Percentiles rank a stretch among this genome's conserved stretches.
These are phyloP conservation scores for Iberis pinnata DNA, from an alignment of 345 rosid genomes.

Conservation along the genomic window DNA sequence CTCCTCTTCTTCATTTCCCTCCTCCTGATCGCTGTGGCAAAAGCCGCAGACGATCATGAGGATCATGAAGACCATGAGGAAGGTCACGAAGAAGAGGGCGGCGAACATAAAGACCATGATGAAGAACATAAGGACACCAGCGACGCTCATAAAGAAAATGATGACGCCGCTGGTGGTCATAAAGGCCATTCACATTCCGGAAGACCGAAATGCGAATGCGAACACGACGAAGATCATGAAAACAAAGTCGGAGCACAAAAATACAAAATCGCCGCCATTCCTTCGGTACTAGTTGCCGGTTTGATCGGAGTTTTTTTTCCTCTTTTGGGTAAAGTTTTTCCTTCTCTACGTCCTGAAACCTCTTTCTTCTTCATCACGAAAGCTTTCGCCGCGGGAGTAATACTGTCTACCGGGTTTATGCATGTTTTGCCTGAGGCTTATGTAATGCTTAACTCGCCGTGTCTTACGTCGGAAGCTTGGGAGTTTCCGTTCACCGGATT, in stretches of 20 bases:
- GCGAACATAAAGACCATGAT: background rate
- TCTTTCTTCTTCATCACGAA: conserved; percentile 35
- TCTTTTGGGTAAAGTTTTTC: conserved; percentile 26
- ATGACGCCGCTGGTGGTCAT: background rate
- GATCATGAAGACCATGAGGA: conserved; percentile 7
- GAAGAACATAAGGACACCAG: too few species aligned
- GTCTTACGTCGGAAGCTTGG: conserved; percentile 33
- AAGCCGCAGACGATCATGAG: conserved; percentile 8
- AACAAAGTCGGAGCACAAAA: conserved; percentile 24
- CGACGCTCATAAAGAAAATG: background rate
- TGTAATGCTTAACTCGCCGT: conserved; percentile 33
- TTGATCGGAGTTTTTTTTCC: conserved; percentile 28
- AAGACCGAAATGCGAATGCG: conserved; percentile 19
- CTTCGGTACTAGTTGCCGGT: conserved; percentile 17
- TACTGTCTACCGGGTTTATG: conserved; percentile 38
- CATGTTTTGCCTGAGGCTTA: conserved; percentile 44
- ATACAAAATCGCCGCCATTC: conserved; percentile 30
- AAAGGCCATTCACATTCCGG: conserved; percentile 25
- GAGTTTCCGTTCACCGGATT: conserved; percentile 44
- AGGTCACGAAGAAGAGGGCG: background rate
- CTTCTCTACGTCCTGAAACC: conserved; percentile 33
- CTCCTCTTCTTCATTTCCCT: conserved; percentile 18
- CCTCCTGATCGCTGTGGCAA: conserved; percentile 1
- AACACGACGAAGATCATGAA: conserved; percentile 23
- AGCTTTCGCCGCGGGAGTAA: conserved; percentile 53